phyloP scores from a whole-genome alignment of 2,329 filamentous ascomycete genomes.

The Exophiala spinifera region DNA sequence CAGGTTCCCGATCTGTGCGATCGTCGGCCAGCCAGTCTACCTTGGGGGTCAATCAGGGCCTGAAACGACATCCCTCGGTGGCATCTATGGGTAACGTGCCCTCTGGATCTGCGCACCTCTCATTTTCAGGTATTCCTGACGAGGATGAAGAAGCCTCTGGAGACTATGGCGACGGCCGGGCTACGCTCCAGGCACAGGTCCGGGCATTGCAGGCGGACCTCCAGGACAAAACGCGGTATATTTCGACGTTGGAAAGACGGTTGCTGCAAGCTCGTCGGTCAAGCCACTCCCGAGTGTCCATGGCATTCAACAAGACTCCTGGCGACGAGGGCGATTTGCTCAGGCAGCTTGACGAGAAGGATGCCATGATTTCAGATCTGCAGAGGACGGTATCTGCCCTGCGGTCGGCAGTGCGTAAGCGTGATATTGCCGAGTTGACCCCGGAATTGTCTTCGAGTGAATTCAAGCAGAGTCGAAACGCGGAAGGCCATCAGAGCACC shows the following conservation, averaged over 20 bases:
- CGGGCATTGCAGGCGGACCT: constrained; percentile 91
- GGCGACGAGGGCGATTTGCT: constrained; percentile 74
- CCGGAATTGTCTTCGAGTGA: constrained; percentile 37
- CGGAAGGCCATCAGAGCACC: constrained; percentile 28
- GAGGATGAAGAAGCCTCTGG: constrained; percentile 68
- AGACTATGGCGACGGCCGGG: constrained; percentile 82
- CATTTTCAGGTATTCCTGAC: constrained; percentile 36
- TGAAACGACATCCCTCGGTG: constrained; percentile 66
- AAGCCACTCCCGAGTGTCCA: constrained; percentile 82
- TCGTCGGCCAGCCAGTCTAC: constrained; percentile 69
- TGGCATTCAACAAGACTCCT: constrained; percentile 66
- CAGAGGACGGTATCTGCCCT: constrained; percentile 89
- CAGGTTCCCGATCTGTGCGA: constrained; percentile 54
- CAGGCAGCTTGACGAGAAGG: constrained; percentile 92
- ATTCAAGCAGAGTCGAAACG: constrained; percentile 30
- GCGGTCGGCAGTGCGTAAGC: constrained; percentile 77
- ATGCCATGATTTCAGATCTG: constrained; percentile 88
- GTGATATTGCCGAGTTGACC: constrained; percentile 70
- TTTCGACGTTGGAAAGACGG: constrained; percentile 86
- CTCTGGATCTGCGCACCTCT: constrained; percentile 32
- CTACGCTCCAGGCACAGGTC: constrained; percentile 79
- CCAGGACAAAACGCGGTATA: constrained; percentile 95
- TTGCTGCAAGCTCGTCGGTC: constrained; percentile 85
- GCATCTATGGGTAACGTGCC: constrained; percentile 55
- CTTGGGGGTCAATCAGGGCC: constrained; percentile 45